Evolutionary conservation across 2,329 filamentous ascomycete species (phyloP).

Genomic region (Nothomitra cinnamomea): DNA sequence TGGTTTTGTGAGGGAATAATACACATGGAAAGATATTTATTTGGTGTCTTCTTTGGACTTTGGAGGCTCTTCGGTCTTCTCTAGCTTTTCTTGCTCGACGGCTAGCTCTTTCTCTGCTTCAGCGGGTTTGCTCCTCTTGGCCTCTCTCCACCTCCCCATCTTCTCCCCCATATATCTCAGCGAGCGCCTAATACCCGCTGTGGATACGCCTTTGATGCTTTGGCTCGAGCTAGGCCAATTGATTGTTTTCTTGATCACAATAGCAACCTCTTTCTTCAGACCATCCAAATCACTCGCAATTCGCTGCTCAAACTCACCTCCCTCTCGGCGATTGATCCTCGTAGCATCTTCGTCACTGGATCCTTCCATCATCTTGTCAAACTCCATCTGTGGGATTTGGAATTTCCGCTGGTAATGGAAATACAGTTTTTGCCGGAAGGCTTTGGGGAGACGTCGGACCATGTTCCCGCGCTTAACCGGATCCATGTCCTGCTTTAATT

Average conservation of each 20-base stretch:
- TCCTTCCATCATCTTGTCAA: constrained; percentile 68
- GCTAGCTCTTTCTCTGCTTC: too few species aligned
- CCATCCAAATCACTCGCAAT: constrained; percentile 57
- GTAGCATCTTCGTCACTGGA: constrained; percentile 46
- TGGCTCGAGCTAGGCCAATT: constrained; percentile 84
- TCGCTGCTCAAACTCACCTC: constrained; percentile 69
- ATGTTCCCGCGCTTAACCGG: constrained; percentile 83
- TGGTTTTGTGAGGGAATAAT: too few species aligned
- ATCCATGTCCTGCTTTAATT: constrained; percentile 79
- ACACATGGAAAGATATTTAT: too few species aligned
- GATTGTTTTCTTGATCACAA: constrained; percentile 73
- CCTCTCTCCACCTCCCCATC: constrained; percentile 2
- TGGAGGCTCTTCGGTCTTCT: too few species aligned
- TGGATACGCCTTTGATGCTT: constrained; percentile 68
- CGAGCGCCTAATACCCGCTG: constrained; percentile 53
- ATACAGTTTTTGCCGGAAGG: constrained; percentile 79
- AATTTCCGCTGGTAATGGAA: constrained; percentile 91
- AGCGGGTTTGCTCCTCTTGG: background rate
- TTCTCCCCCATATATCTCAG: constrained; percentile 74
- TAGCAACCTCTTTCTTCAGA: constrained; percentile 52
- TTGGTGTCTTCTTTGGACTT: too few species aligned
- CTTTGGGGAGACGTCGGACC: constrained; percentile 75
- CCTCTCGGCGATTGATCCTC: constrained; percentile 55
- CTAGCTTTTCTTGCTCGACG: too few species aligned
- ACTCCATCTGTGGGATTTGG: constrained; percentile 66